These are phyloP conservation scores for Vitis hybrid DNA, from an alignment of 177 flowering plant genomes.

Conservation along the genomic window DNA sequence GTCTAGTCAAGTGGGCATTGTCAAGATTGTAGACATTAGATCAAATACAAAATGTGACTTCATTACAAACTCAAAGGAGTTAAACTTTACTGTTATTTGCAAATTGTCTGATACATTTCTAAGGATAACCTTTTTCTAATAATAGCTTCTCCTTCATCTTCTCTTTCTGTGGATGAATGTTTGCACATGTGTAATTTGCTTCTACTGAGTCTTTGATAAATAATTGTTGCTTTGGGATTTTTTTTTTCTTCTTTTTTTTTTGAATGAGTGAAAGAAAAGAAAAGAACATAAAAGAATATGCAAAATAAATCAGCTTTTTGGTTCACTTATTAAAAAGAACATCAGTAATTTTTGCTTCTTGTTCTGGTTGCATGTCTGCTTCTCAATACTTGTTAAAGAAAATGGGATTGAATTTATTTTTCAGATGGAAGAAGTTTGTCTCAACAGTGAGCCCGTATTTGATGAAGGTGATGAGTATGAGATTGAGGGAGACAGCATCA, in stretches of 20 bases:
- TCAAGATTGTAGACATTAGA: no score
- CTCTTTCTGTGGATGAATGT: neutral
- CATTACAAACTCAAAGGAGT: no score
- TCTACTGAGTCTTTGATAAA: neutral
- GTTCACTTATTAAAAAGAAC: neutral
- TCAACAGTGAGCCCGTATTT: constrained; percentile 44
- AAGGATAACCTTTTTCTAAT: no score
- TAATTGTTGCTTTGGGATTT: no score
- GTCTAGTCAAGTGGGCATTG: no score
- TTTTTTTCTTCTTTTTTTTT: no score
- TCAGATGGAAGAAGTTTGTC: constrained; percentile 52
- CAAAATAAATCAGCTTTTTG: neutral
- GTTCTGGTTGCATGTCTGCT: neutral
- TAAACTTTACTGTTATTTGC: no score
- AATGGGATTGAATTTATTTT: constrained; percentile 2
- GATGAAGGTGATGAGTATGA: constrained; percentile 37
- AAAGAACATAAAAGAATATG: no score
- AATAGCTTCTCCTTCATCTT: neutral
- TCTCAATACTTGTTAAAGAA: neutral
- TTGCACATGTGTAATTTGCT: neutral
- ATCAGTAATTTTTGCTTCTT: neutral
- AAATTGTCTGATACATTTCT: no score
- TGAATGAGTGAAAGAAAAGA: no score
- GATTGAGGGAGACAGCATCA: constrained; percentile 21
- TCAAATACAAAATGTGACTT: no score